Conservation (phyloP, 73 alveolate species). For the Paramecium biaurelia region DNA sequence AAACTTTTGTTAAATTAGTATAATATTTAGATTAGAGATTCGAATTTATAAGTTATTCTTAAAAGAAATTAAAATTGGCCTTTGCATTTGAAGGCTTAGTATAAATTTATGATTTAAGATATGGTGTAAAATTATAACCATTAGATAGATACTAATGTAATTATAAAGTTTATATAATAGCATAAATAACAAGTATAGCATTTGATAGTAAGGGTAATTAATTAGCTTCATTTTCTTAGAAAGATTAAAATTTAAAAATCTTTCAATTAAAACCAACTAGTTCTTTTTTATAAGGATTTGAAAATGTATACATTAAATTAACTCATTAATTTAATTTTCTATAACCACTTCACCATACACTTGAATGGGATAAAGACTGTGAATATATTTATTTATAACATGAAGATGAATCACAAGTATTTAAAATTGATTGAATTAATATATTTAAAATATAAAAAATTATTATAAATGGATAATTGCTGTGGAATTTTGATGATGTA, state of each 20-base stretch:
- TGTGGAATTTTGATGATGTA: not conserved
- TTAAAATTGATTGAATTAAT: constrained; percentile 35
- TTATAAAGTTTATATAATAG: not conserved
- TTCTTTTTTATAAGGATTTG: constrained; percentile 21
- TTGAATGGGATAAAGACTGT: constrained; percentile 46
- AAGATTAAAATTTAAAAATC: constrained; percentile 23
- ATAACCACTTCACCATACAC: not conserved
- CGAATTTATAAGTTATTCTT: not conserved
- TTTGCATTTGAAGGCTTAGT: constrained; percentile 25
- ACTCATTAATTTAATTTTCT: constrained; percentile 14
- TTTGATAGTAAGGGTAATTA: constrained; percentile 34
- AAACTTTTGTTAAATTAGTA: not conserved
- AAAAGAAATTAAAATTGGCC: constrained; percentile 5
- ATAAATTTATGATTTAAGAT: constrained; percentile 19
- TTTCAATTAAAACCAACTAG: constrained; percentile 31
- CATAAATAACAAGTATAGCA: constrained; percentile 16
- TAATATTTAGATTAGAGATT: not conserved
- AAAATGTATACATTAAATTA: constrained; percentile 30
- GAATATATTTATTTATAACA: constrained; percentile 25
- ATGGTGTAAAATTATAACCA: constrained; percentile 24
- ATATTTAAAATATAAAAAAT: not conserved
- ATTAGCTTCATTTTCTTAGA: constrained; percentile 43
- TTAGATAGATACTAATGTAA: constrained; percentile 49
- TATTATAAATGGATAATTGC: not conserved
- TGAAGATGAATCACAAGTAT: constrained; percentile 20